These are phyloP conservation scores for Cynara cardunculus DNA, from an alignment of 129 eudicot genomes.

Conservation along the genomic window DNA sequence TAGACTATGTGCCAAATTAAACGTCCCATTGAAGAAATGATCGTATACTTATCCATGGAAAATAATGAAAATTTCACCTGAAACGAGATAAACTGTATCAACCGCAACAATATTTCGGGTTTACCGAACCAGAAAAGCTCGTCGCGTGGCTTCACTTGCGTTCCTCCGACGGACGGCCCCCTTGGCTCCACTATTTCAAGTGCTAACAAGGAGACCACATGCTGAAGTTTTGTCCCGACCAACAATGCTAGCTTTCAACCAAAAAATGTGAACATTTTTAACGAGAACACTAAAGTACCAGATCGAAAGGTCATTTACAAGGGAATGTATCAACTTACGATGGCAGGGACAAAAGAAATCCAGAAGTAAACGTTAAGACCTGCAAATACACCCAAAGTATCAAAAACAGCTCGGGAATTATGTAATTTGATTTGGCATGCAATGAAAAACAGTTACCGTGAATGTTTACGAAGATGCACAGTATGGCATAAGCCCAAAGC, in stretches of 20 bases:
- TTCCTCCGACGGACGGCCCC: conserved; percentile 58
- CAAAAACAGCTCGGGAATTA: neutral
- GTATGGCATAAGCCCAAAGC: conserved; percentile 93
- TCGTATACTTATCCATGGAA: neutral
- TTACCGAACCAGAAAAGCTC: conserved; percentile 95
- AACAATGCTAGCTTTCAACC: conserved; percentile 69
- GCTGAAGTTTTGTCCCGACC: conserved; percentile 98
- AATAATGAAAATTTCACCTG: conserved; percentile 50
- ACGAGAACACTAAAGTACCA: neutral
- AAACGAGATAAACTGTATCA: conserved; percentile 95
- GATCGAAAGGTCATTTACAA: neutral
- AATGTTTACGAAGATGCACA: conserved; percentile 82
- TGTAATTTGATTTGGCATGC: neutral
- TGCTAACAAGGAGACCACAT: conserved; percentile 90
- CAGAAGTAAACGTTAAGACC: conserved; percentile 97
- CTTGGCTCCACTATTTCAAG: conserved; percentile 75
- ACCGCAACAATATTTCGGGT: conserved; percentile 78
- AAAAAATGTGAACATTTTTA: neutral
- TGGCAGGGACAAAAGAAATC: conserved; percentile 89
- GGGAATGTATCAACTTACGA: conserved; percentile 52
- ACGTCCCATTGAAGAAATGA: neutral
- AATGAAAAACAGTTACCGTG: conserved; percentile 55
- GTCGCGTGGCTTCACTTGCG: conserved; percentile 93
- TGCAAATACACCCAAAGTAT: conserved; percentile 28
- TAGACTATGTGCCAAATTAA: neutral